Percentiles rank a stretch among this genome's conserved stretches.
Evolutionary conservation across 2,329 filamentous ascomycete species (phyloP).

Genomic region (Monosporascus sp.): DNA sequence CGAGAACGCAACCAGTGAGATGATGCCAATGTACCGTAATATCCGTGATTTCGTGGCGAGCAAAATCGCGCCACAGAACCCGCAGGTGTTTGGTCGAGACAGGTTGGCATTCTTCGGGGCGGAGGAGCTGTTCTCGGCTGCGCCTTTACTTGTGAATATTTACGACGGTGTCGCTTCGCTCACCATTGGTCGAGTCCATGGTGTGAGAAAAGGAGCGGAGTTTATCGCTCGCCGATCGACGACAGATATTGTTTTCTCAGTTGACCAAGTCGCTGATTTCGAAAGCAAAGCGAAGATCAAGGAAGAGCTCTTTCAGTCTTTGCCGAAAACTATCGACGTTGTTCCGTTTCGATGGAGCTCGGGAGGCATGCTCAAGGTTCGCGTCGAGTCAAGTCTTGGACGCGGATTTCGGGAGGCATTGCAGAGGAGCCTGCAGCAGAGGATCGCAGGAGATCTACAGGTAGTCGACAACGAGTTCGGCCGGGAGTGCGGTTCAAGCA

Average conservation of each 20-base stretch:
- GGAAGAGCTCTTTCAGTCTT: not conserved
- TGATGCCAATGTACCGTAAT: not conserved
- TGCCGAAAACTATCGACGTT: not conserved
- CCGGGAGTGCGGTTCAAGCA: not conserved
- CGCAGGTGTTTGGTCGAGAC: conserved; percentile 1
- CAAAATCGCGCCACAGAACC: not conserved
- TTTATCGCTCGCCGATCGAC: not conserved
- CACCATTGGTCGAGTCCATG: not conserved
- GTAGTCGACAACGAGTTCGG: not conserved
- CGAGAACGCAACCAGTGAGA: not conserved
- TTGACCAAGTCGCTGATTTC: not conserved
- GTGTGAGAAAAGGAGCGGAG: not conserved
- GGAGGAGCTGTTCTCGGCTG: not conserved
- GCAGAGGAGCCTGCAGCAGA: not conserved
- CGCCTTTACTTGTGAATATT: not conserved
- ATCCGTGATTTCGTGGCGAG: not conserved
- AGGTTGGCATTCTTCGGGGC: not conserved
- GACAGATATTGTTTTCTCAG: not conserved
- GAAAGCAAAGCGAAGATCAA: not conserved
- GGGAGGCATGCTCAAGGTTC: not conserved
- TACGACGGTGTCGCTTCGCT: not conserved
- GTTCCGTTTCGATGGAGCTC: not conserved
- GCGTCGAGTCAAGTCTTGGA: not conserved
- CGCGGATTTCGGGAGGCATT: not conserved
- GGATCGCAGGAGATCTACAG: not conserved